Evolutionary conservation across 176 grass and related monocot genomes (phyloP), one percentile per base, ranked within the genome.

Genomic region (Oryza australiensis): DNA sequence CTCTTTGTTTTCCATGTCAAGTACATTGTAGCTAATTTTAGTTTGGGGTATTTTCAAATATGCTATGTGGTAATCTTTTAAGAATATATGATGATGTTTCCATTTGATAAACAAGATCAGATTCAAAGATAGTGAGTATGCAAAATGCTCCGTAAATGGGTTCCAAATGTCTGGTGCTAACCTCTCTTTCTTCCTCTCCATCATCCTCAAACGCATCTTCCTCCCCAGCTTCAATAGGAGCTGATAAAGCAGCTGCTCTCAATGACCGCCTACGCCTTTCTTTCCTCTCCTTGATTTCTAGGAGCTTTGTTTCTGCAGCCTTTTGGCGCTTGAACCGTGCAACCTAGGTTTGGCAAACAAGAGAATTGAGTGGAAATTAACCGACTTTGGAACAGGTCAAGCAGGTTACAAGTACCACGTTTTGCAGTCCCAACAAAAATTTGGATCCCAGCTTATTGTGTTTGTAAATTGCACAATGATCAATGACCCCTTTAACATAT

Each of bases 131-230:
- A 22, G 18, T 83, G 12, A 23, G 14, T n/a, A 70, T 53, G 11
- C 14, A 22, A 13, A 83, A 83, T 49, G 62, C 59, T 49, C 18
- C 46, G 1, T 71, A 71, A 22, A 42, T 43, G 23, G 3, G 3
- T 45, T 46, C 49, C 35, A 74, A 40, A 82, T 16, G 13, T 20
- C 22, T 6, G n/a, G 79, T 80, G 13, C 81, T 89, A 79, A 95
- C 93, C 93, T 95, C 90, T 66, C 89, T 92, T 88, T 98, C 96
- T 91, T 98, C 96, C 76, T 98, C 95, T 32, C 93, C 90, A 80
- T 93, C 93, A 60, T 87, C 90, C 62, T 98, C 96, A 4, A 91
- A 23, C 49, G 68, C 67, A 83, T 95, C 96, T 83, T 98, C 96
- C 26, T 93, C 93, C 5, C 74, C 88, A 70, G 78, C 65, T 86